These are phyloP conservation scores for Collariella sp. DNA, from an alignment of 495 filamentous ascomycete genomes.

Conservation along the genomic window DNA sequence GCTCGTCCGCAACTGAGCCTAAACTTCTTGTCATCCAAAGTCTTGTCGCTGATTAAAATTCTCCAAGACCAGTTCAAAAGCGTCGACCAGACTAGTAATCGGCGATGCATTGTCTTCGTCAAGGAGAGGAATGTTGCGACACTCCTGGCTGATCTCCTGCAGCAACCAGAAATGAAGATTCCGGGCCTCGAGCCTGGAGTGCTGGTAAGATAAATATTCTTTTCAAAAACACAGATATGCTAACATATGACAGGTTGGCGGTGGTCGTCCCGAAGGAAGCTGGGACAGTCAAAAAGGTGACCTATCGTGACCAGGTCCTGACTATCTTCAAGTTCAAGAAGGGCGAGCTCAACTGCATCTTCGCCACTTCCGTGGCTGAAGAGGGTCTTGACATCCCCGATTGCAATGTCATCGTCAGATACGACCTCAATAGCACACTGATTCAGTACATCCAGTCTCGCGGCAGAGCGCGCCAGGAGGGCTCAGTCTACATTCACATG, in stretches of 20 bases:
- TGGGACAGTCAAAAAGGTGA: conserved; percentile 41
- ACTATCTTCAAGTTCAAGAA: conserved; percentile 69
- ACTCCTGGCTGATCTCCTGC: conserved; percentile 58
- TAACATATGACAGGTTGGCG: conserved; percentile 20
- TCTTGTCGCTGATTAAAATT: conserved; percentile 49
- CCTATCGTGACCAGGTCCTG: conserved; percentile 66
- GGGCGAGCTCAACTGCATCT: conserved; percentile 78
- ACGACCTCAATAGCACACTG: conserved; percentile 82
- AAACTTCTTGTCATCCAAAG: conserved; percentile 61
- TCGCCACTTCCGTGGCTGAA: conserved; percentile 87
- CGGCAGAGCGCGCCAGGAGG: conserved; percentile 69
- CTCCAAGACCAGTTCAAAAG: conserved; percentile 50
- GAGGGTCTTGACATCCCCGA: conserved; percentile 95
- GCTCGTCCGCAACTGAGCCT: conserved; percentile 32
- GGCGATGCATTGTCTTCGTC: conserved; percentile 86
- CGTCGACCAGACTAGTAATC: conserved; percentile 40
- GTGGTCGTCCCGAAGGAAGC: conserved; percentile 13
- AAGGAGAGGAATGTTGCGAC: conserved; percentile 68
- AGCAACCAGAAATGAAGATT: conserved; percentile 42
- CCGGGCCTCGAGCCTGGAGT: conserved; percentile 54
- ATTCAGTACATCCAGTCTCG: conserved; percentile 96
- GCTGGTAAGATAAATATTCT: conserved; percentile 46
- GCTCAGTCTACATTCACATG: conserved; percentile 82
- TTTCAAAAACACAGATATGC: neutral
- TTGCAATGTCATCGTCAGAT: conserved; percentile 83